Conservation (phyloP, 2,329 filamentous ascomycete genomes). For the Tolypocladium pustulatum region DNA sequence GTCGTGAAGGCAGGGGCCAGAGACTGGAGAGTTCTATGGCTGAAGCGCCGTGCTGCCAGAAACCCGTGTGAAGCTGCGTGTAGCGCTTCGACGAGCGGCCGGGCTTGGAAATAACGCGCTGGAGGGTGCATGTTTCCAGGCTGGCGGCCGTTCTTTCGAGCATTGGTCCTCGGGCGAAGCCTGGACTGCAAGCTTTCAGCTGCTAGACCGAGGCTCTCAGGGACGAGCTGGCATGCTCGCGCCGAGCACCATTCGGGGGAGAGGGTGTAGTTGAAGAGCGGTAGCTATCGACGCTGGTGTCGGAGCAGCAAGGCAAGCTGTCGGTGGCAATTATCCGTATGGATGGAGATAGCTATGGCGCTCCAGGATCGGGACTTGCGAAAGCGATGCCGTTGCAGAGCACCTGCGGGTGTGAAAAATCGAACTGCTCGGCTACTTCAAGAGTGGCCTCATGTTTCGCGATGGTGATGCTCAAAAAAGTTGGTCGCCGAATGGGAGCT, state of each 20-base stretch:
- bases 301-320: not conserved
- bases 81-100: slow-evolving; percentile 25
- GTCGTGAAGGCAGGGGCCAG: slow-evolving; percentile 25
- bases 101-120: slow-evolving; percentile 35
- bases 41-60: slow-evolving; percentile 44
- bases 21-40: slow-evolving; percentile 35
- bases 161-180: slow-evolving; percentile 27
- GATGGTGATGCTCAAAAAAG: slow-evolving; percentile 1
- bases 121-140: slow-evolving; percentile 45
- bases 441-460: not conserved
- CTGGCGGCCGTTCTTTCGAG: slow-evolving; percentile 47
- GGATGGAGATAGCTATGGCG: not conserved
- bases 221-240: slow-evolving; percentile 13
- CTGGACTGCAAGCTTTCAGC: not conserved
- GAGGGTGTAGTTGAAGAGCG: not conserved
- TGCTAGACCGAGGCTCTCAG: slow-evolving; percentile 7
- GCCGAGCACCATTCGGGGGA: not conserved
- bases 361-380: too few relatives aligned
- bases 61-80: slow-evolving; percentile 35
- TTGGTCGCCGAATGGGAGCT: not conserved
- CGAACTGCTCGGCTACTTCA: not conserved
- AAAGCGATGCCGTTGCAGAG: not conserved
- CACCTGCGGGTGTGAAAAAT: not conserved
- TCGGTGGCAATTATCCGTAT: not conserved
- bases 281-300: not conserved